Percentiles rank a stretch among this genome's conserved stretches.
These are phyloP conservation scores for Yarrowia sp. DNA, from an alignment of 805 yeast species.

Conservation along the genomic window DNA sequence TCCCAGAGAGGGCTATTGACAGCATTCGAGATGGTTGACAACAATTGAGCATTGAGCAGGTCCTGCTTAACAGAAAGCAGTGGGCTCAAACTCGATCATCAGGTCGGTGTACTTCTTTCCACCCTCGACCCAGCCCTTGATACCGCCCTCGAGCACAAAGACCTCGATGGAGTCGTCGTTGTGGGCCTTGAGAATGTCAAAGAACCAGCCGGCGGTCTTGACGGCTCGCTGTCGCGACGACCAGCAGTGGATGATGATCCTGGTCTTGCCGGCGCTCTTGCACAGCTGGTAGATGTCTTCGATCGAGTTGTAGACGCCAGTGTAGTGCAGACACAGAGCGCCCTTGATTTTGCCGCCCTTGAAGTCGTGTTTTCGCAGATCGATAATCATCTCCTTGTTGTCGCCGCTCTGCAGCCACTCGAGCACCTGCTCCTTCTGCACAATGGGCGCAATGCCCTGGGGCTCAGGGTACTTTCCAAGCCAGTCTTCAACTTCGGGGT, in stretches of 20 bases:
- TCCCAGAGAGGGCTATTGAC: no score
- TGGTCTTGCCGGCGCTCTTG: slow-evolving; percentile 42
- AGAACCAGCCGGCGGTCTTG: slow-evolving; percentile 44
- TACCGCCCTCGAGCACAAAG: slow-evolving; percentile 43
- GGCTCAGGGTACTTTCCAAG: slow-evolving; percentile 38
- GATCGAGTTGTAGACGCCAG: slow-evolving; percentile 41
- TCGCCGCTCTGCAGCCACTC: slow-evolving; percentile 40
- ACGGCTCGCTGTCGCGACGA: slow-evolving; percentile 44
- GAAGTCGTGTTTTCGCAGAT: slow-evolving; percentile 44
- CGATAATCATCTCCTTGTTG: slow-evolving; percentile 42
- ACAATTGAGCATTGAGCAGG: no score
- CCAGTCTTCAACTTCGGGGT: slow-evolving; percentile 39
- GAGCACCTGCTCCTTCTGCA: slow-evolving; percentile 42
- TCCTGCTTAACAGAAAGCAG: background rate
- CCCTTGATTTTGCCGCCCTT: slow-evolving; percentile 45
- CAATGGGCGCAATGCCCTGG: slow-evolving; percentile 38
- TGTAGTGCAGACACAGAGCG: slow-evolving; percentile 41
- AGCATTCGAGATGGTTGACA: no score
- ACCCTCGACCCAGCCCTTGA: slow-evolving; percentile 44
- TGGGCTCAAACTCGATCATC: slow-evolving; percentile 44
- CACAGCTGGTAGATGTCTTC: slow-evolving; percentile 42
- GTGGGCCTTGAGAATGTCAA: slow-evolving; percentile 42
- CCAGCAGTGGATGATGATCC: slow-evolving; percentile 43
- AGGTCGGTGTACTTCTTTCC: slow-evolving; percentile 43
- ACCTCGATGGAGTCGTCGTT: slow-evolving; percentile 40